These are phyloP conservation scores for Colletotrichum aenigma DNA, from an alignment of 2,329 filamentous ascomycete species.

Conservation along the genomic window DNA sequence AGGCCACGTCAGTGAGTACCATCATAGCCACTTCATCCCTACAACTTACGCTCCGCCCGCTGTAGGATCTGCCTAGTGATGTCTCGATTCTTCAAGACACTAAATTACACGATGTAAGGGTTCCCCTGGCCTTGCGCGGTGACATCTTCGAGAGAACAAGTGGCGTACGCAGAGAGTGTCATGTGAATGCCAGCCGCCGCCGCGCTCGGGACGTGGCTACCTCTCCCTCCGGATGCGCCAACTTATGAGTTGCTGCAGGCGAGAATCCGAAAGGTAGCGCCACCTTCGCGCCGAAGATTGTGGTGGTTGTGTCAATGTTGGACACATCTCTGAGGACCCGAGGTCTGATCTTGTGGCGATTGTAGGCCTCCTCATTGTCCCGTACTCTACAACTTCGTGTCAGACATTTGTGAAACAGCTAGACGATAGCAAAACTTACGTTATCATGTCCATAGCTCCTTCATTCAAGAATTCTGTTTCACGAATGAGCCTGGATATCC, in stretches of 20 bases:
- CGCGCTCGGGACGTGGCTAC: background rate
- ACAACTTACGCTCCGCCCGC: background rate
- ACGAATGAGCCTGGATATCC: background rate
- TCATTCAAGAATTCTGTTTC: background rate
- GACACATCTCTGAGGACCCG: background rate
- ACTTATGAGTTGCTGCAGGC: background rate
- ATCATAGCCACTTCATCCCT: accelerated
- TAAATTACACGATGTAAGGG: background rate
- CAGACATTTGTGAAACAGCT: too few relatives aligned
- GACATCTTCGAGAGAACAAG: background rate
- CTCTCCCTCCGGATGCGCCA: background rate
- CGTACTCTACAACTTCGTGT: background rate
- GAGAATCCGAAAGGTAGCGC: background rate
- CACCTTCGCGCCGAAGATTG: background rate
- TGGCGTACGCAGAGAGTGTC: background rate
- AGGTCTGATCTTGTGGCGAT: background rate
- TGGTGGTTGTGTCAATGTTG: background rate
- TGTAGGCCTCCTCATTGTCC: background rate
- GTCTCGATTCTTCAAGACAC: background rate
- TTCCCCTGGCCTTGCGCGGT: background rate
- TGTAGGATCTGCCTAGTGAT: background rate
- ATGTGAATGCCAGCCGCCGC: background rate
- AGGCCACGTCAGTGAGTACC: background rate
- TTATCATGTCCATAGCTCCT: background rate
- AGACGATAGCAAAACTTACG: background rate